phyloP scores from a whole-genome alignment of 257 asterid genomes.

The Nemophila menziesii region DNA sequence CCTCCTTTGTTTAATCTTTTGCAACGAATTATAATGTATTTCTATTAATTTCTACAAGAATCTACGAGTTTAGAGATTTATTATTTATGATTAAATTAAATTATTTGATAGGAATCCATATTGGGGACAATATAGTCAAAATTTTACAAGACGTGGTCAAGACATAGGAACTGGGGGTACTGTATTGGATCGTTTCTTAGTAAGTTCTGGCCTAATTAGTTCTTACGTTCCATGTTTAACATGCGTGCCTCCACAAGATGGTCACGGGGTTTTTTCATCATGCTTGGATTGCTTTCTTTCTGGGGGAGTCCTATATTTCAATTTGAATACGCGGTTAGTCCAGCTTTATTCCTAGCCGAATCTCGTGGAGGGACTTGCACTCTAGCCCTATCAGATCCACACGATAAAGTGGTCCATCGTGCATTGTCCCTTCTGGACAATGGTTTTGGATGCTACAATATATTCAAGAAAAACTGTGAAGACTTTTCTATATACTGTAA shows the following conservation, averaged over 20 bases:
- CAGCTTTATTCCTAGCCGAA: constrained; percentile 66
- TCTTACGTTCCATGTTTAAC: constrained; percentile 51
- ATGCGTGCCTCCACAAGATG: constrained; percentile 38
- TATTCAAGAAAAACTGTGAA: constrained; percentile 85
- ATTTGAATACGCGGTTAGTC: constrained; percentile 70
- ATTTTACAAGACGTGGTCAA: constrained; percentile 92
- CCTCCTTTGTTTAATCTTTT: neutral
- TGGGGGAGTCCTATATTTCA: constrained; percentile 77
- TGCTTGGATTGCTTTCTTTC: constrained; percentile 88
- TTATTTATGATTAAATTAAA: no score
- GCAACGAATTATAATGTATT: neutral
- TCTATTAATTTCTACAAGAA: neutral
- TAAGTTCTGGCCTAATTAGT: constrained; percentile 64
- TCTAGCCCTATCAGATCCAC: constrained; percentile 57
- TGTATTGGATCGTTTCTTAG: constrained; percentile 45
- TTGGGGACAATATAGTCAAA: constrained; percentile 70
- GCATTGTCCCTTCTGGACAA: constrained; percentile 65
- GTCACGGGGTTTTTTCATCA: constrained; percentile 75
- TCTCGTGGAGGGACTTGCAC: constrained; percentile 97
- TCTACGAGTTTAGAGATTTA: neutral
- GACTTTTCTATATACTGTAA: constrained; percentile 94
- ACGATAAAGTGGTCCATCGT: constrained; percentile 51
- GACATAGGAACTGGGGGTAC: constrained; percentile 98
- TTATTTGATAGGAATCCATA: constrained; percentile 64
- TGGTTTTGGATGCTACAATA: constrained; percentile 79